phyloP scores from a whole-genome alignment of 106 monocot genomes.

The Alisma plantagoaquatica region DNA sequence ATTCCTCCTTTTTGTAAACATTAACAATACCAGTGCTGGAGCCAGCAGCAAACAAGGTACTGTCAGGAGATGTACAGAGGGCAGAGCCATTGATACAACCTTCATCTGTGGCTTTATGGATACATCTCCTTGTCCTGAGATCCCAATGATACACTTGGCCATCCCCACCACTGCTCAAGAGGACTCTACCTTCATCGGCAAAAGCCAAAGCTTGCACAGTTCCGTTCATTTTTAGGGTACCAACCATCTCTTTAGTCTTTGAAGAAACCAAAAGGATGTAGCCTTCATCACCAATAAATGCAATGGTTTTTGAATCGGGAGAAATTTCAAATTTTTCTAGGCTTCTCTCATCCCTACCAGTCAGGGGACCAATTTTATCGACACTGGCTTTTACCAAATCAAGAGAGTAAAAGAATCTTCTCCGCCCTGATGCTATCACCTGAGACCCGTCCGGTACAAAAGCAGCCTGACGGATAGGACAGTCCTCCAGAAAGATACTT shows the following conservation, averaged over 20 bases:
- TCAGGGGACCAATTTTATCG: conserved; percentile 68
- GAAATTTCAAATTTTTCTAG: conserved; percentile 78
- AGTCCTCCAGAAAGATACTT: conserved; percentile 71
- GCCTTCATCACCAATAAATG: conserved; percentile 77
- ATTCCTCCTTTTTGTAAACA: conserved; percentile 61
- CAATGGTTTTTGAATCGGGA: conserved; percentile 78
- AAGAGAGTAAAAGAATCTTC: conserved; percentile 80
- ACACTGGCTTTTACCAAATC: conserved; percentile 65
- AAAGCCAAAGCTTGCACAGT: conserved; percentile 64
- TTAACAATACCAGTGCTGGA: conserved; percentile 84
- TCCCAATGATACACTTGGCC: conserved; percentile 94
- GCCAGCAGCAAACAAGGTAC: conserved; percentile 65
- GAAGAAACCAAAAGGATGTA: conserved; percentile 75
- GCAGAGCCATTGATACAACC: conserved; percentile 48
- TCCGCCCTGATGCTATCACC: conserved; percentile 61
- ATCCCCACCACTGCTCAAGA: conserved; percentile 74
- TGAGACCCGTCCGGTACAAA: conserved; percentile 86
- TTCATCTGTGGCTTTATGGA: conserved; percentile 71
- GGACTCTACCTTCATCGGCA: conserved; percentile 43
- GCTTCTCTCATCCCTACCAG: conserved; percentile 81
- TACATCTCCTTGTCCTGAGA: conserved; percentile 64
- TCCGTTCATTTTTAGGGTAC: conserved; percentile 94
- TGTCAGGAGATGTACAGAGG: conserved; percentile 57
- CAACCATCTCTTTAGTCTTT: conserved; percentile 72
- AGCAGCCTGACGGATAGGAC: conserved; percentile 61